These are phyloP conservation scores for Anastatica hierochuntica DNA, from an alignment of 345 rosid genomes.

Conservation along the genomic window DNA sequence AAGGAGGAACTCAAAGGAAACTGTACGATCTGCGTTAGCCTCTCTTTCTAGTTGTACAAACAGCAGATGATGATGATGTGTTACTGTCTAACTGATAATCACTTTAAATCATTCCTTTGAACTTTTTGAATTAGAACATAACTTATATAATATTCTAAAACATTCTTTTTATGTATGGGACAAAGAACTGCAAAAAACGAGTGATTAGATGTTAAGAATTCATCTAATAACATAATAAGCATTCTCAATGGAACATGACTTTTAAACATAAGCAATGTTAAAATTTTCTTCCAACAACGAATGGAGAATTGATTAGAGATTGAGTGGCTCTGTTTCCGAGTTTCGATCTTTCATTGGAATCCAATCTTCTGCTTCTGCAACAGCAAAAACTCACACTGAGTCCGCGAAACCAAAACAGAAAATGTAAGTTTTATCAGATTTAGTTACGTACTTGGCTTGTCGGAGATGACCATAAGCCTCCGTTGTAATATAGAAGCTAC, in stretches of 20 bases:
- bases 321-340: conserved; percentile 7
- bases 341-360: conserved; percentile 7
- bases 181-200: neutral
- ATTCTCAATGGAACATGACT: neutral
- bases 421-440: neutral
- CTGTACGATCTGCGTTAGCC: conserved; percentile 43
- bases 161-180: too few relatives aligned
- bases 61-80: conserved; percentile 14
- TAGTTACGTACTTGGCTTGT: conserved; percentile 50
- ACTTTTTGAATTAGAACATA: too few relatives aligned
- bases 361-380: conserved; percentile 6
- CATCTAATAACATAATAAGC: neutral
- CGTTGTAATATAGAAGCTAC: conserved; percentile 70
- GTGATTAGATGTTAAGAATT: neutral
- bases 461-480: conserved; percentile 59
- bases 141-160: too few relatives aligned
- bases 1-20: conserved; percentile 33
- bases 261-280: neutral
- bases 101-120: too few relatives aligned
- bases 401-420: neutral
- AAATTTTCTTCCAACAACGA: neutral
- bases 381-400: neutral
- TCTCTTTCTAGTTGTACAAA: conserved; percentile 30
- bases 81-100: too few relatives aligned
- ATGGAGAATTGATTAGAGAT: neutral